Base-by-base conservation (phyloP, 1,284 basidiomycete genomes). In the Xerocomus minutiporus region DNA sequence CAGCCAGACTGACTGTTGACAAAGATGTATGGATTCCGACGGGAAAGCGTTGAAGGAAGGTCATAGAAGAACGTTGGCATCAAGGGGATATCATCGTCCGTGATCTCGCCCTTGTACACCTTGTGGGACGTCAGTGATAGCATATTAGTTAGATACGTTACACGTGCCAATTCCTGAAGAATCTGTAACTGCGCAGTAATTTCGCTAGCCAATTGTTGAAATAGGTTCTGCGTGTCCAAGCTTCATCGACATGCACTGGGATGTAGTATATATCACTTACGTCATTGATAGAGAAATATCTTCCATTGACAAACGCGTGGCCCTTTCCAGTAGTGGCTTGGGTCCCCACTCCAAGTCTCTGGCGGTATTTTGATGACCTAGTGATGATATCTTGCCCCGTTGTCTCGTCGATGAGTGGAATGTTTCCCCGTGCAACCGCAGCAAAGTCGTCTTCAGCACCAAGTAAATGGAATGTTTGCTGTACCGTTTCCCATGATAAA, bases 21-120 rank as follows among this genome's bases (percentile, higher is more conserved):
- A 59, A 82, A 81, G 51, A 93, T 83, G 58, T 86, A 82, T 26
- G 70, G 72, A 66, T 93, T 97, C 13, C 96, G 75, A 25, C 86
- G 77, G 52, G 75, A 73, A 40, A 78, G 75, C 0, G 91, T 84
- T 0, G 79, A 80, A 0, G 93, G 88, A 3, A 93, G 78, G 64
- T 97, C 91, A 66, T 97, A 98, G 73, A 97, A 97, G 71, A 87
- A 91, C 5, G 78, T 87, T 11, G 82, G 72, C 46, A 93, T 77
- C 20, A 72, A 68, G 3, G 70, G 73, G 8, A 70, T 66, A 51
- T 81, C 75, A 1, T 75, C 75, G 42, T 91, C 86, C 3, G 75
- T 76, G 15, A 95, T 65, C 32, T 75, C 69, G 3, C 84, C 82
- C 44, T 72, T 68, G 65, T 90, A 88, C 13, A 93, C 71, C 84